Conservation (phyloP, 208 protist species). For the Leishmania amazonensis region DNA sequence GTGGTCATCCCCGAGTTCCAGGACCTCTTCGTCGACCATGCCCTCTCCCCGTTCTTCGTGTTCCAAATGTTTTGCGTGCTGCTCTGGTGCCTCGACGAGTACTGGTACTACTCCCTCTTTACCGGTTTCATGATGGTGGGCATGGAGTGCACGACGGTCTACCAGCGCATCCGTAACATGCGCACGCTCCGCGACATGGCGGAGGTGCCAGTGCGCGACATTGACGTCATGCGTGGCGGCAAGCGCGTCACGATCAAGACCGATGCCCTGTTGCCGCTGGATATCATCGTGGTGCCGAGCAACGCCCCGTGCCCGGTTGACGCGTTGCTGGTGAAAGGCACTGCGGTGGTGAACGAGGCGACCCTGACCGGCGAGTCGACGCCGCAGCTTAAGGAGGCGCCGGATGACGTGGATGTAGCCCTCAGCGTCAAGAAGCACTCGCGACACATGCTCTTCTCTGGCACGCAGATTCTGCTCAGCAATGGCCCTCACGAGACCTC, state of each 20-base stretch:
- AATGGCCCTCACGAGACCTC: slow-evolving; percentile 60
- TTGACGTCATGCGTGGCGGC: slow-evolving; percentile 77
- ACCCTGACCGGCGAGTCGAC: slow-evolving; percentile 99
- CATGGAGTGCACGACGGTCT: slow-evolving; percentile 97
- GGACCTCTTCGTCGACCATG: slow-evolving; percentile 96
- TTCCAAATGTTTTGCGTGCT: slow-evolving; percentile 98
- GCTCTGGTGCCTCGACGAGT: slow-evolving; percentile 97
- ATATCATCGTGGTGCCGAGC: slow-evolving; percentile 92
- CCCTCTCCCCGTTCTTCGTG: slow-evolving; percentile 98
- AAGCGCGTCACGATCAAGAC: slow-evolving; percentile 60
- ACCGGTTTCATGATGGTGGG: slow-evolving; percentile 97
- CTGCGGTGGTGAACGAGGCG: slow-evolving; percentile 98
- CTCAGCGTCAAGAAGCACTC: slow-evolving; percentile 91
- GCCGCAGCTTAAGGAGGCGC: slow-evolving; percentile 96
- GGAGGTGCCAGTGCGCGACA: slow-evolving; percentile 80
- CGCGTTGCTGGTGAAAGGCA: slow-evolving; percentile 94
- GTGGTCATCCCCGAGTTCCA: slow-evolving; percentile 96
- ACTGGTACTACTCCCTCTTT: slow-evolving; percentile 98
- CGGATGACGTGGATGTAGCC: slow-evolving; percentile 62
- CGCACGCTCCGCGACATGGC: slow-evolving; percentile 93
- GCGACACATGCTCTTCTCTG: slow-evolving; percentile 94
- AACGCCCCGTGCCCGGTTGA: slow-evolving; percentile 94
- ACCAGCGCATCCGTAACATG: slow-evolving; percentile 94
- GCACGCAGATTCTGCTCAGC: slow-evolving; percentile 94
- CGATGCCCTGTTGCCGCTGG: slow-evolving; percentile 92